Conservation (phyloP, 768 basidiomycete genomes). For the Tulasnella sp. region DNA sequence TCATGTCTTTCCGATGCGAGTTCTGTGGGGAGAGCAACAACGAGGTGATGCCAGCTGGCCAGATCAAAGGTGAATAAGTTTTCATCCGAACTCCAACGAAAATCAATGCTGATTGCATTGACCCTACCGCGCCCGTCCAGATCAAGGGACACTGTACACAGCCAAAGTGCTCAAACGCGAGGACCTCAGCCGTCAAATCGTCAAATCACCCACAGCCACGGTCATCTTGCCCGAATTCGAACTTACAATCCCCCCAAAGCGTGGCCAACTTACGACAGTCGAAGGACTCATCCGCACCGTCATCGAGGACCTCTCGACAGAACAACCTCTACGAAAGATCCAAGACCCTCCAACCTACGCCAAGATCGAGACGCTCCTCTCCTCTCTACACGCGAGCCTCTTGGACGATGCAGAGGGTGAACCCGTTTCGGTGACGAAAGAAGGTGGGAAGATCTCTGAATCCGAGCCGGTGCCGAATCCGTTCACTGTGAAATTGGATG, state of each 20-base stretch:
- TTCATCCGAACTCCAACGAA: neutral
- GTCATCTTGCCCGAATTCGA: slow-evolving; percentile 79
- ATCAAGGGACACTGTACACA: slow-evolving; percentile 76
- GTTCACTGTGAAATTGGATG: slow-evolving; percentile 80
- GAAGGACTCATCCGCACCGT: slow-evolving; percentile 86
- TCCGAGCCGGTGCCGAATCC: slow-evolving; percentile 26
- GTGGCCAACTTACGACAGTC: slow-evolving; percentile 92
- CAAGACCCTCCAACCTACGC: slow-evolving; percentile 61
- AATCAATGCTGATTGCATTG: neutral
- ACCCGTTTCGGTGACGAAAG: neutral
- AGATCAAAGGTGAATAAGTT: slow-evolving; percentile 61
- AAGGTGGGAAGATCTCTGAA: slow-evolving; percentile 22
- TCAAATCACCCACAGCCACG: slow-evolving; percentile 76
- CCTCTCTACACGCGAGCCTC: slow-evolving; percentile 51
- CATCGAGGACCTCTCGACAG: slow-evolving; percentile 61
- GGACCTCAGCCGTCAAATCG: slow-evolving; percentile 88
- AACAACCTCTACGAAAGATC: slow-evolving; percentile 75
- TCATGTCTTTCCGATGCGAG: slow-evolving; percentile 95
- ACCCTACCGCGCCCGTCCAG: slow-evolving; percentile 32
- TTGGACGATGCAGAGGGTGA: slow-evolving; percentile 44
- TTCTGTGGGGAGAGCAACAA: slow-evolving; percentile 86
- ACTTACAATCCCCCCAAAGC: slow-evolving; percentile 74
- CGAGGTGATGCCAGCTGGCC: slow-evolving; percentile 84
- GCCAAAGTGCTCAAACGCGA: slow-evolving; percentile 57
- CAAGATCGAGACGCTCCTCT: slow-evolving; percentile 69